These are phyloP conservation scores for Eucalyptus decipiens DNA, from an alignment of 345 rosid genomes.

Conservation along the genomic window DNA sequence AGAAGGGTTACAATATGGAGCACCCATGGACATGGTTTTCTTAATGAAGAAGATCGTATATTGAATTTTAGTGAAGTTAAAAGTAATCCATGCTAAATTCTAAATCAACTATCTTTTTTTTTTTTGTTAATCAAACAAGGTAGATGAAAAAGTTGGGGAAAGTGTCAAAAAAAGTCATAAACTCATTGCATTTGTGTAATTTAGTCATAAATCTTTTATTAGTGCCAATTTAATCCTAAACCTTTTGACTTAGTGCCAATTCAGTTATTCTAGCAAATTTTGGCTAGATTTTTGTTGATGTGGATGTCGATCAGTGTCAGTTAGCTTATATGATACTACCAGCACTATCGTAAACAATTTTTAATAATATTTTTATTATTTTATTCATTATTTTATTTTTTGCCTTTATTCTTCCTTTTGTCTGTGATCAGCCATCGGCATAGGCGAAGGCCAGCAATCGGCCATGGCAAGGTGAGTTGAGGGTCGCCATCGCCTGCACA, in stretches of 20 bases:
- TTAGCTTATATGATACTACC: fast-evolving
- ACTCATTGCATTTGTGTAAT: no score
- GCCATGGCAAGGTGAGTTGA: no score
- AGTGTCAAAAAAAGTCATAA: fast-evolving
- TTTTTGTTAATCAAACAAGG: no score
- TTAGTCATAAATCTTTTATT: no score
- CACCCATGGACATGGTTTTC: not conserved
- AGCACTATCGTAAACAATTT: fast-evolving
- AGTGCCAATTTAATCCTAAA: fast-evolving
- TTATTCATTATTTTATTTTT: no score
- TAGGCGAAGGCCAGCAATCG: fast-evolving
- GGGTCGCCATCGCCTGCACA: fast-evolving
- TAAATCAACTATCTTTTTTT: not conserved
- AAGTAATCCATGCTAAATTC: not conserved
- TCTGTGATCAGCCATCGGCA: fast-evolving
- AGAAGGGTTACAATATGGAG: not conserved
- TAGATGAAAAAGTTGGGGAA: no score
- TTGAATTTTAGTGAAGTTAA: not conserved
- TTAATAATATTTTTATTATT: no score
- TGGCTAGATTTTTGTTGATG: fast-evolving
- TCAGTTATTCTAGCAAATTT: fast-evolving
- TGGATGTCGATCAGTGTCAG: fast-evolving
- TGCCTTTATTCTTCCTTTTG: no score
- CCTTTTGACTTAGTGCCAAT: fast-evolving
- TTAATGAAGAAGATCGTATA: not conserved